A percentile compares a stretch with the other conserved stretches of the same genome.
Evolutionary conservation across 305 asterid genomes (phyloP).

Genomic region (Solanum hybrid): DNA sequence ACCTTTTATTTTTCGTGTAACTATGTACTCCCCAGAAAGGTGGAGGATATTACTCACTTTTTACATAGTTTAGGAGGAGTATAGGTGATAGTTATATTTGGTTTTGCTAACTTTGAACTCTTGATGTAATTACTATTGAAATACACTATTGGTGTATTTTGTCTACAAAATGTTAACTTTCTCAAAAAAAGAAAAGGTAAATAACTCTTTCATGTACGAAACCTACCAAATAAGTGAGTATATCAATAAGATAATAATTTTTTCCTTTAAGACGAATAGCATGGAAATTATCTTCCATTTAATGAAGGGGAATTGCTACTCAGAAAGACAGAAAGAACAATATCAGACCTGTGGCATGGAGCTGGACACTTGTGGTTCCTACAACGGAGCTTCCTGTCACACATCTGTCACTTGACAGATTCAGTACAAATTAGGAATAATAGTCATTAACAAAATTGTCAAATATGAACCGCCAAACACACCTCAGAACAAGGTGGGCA

Average conservation of each 20-base stretch:
- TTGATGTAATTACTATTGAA: not conserved
- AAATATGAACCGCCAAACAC: constrained; percentile 5
- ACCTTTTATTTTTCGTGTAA: not conserved
- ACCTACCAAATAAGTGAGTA: not conserved
- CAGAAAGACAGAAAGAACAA: constrained; percentile 2
- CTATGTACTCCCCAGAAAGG: not conserved
- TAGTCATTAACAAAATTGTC: not conserved
- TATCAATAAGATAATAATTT: not conserved
- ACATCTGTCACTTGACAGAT: constrained; percentile 39
- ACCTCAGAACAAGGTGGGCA: constrained; percentile 97
- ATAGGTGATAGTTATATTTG: not conserved
- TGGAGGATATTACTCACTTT: not conserved
- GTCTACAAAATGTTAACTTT: not conserved
- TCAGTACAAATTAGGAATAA: not conserved
- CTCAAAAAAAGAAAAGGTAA: not conserved
- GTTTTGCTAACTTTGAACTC: not conserved
- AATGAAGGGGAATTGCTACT: not conserved
- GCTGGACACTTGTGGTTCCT: constrained; percentile 95
- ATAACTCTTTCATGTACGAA: not conserved
- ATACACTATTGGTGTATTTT: not conserved
- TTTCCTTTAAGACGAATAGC: not conserved
- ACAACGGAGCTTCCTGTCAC: constrained; percentile 90
- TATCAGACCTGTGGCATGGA: constrained; percentile 81
- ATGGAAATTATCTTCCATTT: not conserved
- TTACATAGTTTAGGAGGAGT: not conserved